These are phyloP conservation scores for Penicillium italicum DNA, from an alignment of 2,329 filamentous ascomycete species.

Conservation along the genomic window DNA sequence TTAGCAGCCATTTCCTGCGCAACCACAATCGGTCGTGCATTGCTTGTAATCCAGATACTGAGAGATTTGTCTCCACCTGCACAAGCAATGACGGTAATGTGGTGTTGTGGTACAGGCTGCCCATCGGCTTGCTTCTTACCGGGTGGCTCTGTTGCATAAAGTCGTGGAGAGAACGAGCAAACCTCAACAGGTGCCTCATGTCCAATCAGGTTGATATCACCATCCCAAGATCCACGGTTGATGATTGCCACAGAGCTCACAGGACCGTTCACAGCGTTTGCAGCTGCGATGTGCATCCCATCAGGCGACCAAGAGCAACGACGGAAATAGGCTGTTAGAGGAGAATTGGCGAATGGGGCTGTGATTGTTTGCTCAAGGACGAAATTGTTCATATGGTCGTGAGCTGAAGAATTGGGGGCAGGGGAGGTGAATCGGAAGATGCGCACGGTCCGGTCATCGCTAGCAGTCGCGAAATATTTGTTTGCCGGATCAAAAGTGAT, in stretches of 20 bases:
- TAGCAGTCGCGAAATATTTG: constrained; percentile 98
- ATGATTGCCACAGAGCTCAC: constrained; percentile 97
- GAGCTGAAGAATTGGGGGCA: constrained; percentile 81
- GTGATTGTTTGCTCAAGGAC: constrained; percentile 88
- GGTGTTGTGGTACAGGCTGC: constrained; percentile 42
- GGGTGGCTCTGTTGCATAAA: constrained; percentile 71
- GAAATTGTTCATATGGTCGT: constrained; percentile 97
- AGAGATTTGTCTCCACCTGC: constrained; percentile 95
- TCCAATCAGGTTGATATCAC: constrained; percentile 94
- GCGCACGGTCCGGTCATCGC: constrained; percentile 94
- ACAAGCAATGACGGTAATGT: constrained; percentile 91
- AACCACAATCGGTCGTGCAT: constrained; percentile 83
- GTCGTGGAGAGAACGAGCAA: constrained; percentile 88
- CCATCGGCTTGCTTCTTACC: constrained; percentile 46
- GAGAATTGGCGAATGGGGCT: constrained; percentile 82
- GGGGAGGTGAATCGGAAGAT: constrained; percentile 94
- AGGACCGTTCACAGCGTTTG: constrained; percentile 94
- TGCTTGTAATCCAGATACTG: constrained; percentile 97
- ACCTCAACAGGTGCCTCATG: constrained; percentile 97
- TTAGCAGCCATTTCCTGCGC: constrained; percentile 85
- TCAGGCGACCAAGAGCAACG: constrained; percentile 97
- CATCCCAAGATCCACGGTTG: constrained; percentile 86
- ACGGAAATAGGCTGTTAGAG: constrained; percentile 93
- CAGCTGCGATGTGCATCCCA: constrained; percentile 92
- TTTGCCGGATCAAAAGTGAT: constrained; percentile 98